A percentile compares a stretch with the other conserved stretches of the same genome.
phyloP scores from a whole-genome alignment of 768 basidiomycete genomes.

The Leucocoprinus birnbaumii region DNA sequence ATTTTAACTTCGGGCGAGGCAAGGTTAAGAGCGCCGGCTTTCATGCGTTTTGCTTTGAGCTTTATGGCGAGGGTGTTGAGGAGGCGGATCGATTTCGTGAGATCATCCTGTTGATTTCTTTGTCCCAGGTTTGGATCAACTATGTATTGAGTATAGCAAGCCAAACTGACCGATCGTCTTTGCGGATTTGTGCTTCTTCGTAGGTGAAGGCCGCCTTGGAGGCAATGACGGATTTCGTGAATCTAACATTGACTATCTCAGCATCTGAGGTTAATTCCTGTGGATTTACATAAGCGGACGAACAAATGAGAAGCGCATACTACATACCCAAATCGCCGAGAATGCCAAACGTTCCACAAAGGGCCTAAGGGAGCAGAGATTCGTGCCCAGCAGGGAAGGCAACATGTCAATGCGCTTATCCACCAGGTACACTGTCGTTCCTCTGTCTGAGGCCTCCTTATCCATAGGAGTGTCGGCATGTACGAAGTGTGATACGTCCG shows the following conservation, averaged over 20 bases:
- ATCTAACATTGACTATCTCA: constrained; percentile 86
- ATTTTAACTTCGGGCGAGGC: constrained; percentile 99
- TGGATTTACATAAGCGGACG: constrained; percentile 5
- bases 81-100: constrained; percentile 84
- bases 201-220: constrained; percentile 97
- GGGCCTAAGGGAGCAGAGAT: constrained; percentile 89
- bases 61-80: constrained; percentile 86
- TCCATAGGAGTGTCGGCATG: constrained; percentile 94
- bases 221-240: constrained; percentile 95
- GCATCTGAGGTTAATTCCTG: constrained; percentile 90
- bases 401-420: constrained; percentile 99
- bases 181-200: constrained; percentile 90
- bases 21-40: constrained; percentile 94
- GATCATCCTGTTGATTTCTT: constrained; percentile 74
- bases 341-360: constrained; percentile 94
- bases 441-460: constrained; percentile 89
- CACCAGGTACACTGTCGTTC: constrained; percentile 96
- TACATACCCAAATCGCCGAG: constrained; percentile 89
- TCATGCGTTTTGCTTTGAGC: constrained; percentile 84
- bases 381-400: constrained; percentile 89
- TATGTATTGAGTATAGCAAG: neutral
- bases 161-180: constrained; percentile 79
- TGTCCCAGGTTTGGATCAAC: neutral
- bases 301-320: neutral
- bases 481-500: constrained; percentile 97